These are phyloP conservation scores for Phytopythium sindhum DNA, from an alignment of 352 stramenopile genomes.

Conservation along the genomic window DNA sequence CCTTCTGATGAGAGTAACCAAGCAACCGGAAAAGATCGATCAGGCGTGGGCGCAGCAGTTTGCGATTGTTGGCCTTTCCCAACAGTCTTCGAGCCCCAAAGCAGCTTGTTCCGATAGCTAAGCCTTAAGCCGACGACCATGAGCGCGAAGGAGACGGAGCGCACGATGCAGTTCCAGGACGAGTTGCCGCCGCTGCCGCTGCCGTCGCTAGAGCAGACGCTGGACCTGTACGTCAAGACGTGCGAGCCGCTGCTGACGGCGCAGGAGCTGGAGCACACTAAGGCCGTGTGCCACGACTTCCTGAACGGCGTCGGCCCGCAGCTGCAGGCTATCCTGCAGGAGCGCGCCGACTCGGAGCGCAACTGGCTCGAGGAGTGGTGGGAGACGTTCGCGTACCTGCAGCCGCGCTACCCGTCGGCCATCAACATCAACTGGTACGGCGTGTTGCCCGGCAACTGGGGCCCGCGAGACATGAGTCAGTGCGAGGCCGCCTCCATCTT, in stretches of 20 bases:
- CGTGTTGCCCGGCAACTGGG: conserved; percentile 92
- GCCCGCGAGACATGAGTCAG: conserved; percentile 89
- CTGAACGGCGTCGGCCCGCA: conserved; percentile 83
- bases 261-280: conserved; percentile 89
- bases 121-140: neutral
- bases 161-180: conserved; percentile 81
- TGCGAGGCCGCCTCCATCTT: conserved; percentile 88
- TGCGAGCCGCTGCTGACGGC: conserved; percentile 86
- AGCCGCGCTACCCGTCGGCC: conserved; percentile 92
- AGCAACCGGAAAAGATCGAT: conserved; percentile 4
- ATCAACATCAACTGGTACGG: conserved; percentile 99
- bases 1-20: neutral
- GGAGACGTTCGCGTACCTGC: conserved; percentile 96
- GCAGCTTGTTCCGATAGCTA: neutral
- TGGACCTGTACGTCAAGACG: conserved; percentile 91
- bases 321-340: conserved; percentile 88
- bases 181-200: conserved; percentile 92
- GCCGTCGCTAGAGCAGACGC: conserved; percentile 91
- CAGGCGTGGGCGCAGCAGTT: neutral
- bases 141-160: conserved; percentile 24
- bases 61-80: neutral
- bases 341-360: conserved; percentile 76
- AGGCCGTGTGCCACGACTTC: conserved; percentile 90
- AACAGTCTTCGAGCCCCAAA: neutral
- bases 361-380: conserved; percentile 95